These are phyloP conservation scores for Botryotinia narcissicola DNA, from an alignment of 2,329 filamentous ascomycete species.

Conservation along the genomic window DNA sequence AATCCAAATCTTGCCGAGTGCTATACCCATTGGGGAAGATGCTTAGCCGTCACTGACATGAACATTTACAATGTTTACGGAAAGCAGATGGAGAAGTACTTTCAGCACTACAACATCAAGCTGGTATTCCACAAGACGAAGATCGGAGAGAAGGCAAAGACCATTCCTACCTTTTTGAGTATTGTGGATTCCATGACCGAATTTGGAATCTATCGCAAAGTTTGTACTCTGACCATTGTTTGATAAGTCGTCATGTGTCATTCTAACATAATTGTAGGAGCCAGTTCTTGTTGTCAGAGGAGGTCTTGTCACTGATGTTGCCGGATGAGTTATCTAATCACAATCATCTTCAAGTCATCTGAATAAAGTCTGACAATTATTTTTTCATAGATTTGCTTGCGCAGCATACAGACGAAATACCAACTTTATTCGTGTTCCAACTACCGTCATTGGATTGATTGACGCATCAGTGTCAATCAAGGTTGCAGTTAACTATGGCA, in stretches of 20 bases:
- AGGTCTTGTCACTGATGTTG: constrained; percentile 70
- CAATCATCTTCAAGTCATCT: constrained; percentile 16
- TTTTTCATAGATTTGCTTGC: constrained; percentile 58
- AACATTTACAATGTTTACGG: constrained; percentile 71
- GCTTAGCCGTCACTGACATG: constrained; percentile 66
- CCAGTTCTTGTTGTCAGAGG: constrained; percentile 66
- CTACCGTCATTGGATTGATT: constrained; percentile 72
- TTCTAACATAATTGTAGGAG: constrained; percentile 44
- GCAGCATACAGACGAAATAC: constrained; percentile 70
- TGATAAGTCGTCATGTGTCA: background rate
- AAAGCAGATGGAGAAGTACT: constrained; percentile 63
- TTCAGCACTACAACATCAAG: constrained; percentile 60
- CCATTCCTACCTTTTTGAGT: constrained; percentile 64
- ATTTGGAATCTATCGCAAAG: constrained; percentile 67
- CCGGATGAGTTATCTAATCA: constrained; percentile 54
- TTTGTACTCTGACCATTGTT: constrained; percentile 28
- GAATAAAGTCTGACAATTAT: constrained; percentile 30
- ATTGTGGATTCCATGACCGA: constrained; percentile 74
- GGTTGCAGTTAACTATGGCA: constrained; percentile 74
- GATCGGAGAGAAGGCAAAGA: constrained; percentile 74
- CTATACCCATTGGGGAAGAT: constrained; percentile 64
- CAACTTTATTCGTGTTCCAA: constrained; percentile 71
- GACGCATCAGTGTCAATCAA: constrained; percentile 75
- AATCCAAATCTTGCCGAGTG: constrained; percentile 62
- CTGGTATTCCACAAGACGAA: constrained; percentile 69